These are phyloP conservation scores for Peltaster fructicola DNA, from an alignment of 2,329 filamentous ascomycete species.

Conservation along the genomic window DNA sequence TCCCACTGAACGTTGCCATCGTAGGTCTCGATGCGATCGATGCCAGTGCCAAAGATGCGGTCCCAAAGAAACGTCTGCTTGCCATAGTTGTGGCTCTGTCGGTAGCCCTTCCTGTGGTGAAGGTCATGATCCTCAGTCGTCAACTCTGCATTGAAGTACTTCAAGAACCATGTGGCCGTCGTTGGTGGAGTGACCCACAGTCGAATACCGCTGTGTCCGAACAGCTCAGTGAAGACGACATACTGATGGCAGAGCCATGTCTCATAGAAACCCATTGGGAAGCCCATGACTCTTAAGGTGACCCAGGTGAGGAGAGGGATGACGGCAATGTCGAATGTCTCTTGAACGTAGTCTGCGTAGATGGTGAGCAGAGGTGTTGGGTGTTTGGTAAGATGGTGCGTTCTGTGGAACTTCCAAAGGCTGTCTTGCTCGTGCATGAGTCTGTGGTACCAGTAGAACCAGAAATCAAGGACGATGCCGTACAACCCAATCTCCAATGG, in stretches of 20 bases:
- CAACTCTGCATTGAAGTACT: constrained; percentile 19
- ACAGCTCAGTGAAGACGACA: constrained; percentile 24
- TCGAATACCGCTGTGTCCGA: constrained; percentile 24
- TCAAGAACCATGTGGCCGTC: constrained; percentile 20
- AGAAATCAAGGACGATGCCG: constrained; percentile 27
- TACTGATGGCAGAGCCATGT: constrained; percentile 31
- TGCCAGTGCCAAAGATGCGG: constrained; percentile 21
- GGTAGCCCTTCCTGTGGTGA: constrained; percentile 23
- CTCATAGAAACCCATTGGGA: constrained; percentile 31
- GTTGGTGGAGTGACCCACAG: constrained; percentile 20
- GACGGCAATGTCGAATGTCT: constrained; percentile 26
- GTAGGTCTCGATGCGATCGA: too few species aligned
- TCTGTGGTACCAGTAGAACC: constrained; percentile 29
- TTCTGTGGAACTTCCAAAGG: constrained; percentile 29
- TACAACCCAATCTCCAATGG: constrained; percentile 24
- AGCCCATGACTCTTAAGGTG: constrained; percentile 20
- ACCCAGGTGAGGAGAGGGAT: constrained; percentile 24
- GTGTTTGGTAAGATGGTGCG: constrained; percentile 29
- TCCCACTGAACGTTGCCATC: too few species aligned
- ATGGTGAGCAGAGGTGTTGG: constrained; percentile 25
- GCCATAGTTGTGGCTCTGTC: constrained; percentile 23
- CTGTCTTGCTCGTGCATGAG: constrained; percentile 24
- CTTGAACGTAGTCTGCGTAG: constrained; percentile 27
- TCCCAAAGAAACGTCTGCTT: constrained; percentile 26
- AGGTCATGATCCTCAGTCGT: constrained; percentile 27